Evolutionary conservation across 2,329 filamentous ascomycete species (phyloP).

Genomic region (Clarireedia sp.): DNA sequence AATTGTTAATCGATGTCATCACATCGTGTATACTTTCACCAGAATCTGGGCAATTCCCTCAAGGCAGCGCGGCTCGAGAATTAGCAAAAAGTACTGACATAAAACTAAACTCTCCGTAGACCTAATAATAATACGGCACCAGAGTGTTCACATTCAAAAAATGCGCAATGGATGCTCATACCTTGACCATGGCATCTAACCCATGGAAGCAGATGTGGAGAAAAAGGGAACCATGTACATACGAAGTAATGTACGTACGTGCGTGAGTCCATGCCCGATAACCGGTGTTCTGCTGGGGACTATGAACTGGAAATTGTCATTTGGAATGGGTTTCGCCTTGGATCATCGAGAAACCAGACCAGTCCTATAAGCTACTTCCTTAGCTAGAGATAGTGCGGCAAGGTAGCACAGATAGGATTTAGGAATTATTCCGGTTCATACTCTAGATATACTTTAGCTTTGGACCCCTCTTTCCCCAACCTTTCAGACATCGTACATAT

Average conservation of each 20-base stretch:
- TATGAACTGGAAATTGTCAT: conserved; percentile 3
- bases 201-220: neutral
- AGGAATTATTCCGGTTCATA: conserved; percentile 7
- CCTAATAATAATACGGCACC: neutral
- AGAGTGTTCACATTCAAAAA: neutral
- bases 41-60: no score
- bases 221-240: conserved; percentile 6
- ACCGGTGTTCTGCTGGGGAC: conserved; percentile 5
- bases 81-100: neutral
- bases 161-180: neutral
- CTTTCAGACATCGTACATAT: neutral
- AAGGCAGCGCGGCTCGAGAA: no score
- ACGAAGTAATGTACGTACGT: conserved; percentile 6
- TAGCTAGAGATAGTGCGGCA: no score
- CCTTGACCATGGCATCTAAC: neutral
- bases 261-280: conserved; percentile 6
- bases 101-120: neutral
- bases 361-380: no score
- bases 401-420: conserved; percentile 1
- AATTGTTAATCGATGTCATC: no score
- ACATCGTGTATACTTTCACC: no score
- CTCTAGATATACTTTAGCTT: conserved; percentile 3
- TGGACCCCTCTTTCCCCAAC: conserved; percentile 10
- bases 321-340: no score
- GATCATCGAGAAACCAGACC: no score